A percentile compares a stretch with the other conserved stretches of the same genome.
Conservation (phyloP, 495 filamentous ascomycete species). For the Tuber borchii region DNA sequence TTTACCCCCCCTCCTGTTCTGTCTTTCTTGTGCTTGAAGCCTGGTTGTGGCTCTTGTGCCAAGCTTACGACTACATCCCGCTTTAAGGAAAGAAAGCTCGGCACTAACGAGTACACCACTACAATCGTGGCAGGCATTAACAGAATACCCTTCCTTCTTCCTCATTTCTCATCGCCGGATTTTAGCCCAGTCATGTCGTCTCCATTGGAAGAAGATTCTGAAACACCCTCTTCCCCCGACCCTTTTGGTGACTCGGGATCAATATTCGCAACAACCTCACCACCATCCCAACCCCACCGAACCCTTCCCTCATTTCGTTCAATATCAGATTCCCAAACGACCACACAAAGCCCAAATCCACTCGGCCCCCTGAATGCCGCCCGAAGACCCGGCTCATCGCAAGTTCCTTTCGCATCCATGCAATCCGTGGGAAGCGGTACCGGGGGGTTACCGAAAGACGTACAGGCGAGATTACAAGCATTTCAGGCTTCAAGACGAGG, state of each 20-base stretch:
- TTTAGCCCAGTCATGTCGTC: conserved; percentile 26
- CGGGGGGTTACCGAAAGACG: conserved; percentile 61
- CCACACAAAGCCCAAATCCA: conserved; percentile 67
- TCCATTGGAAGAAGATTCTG: conserved; percentile 26
- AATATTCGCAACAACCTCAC: conserved; percentile 16
- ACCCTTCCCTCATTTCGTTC: conserved; percentile 51
- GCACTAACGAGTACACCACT: conserved; percentile 24
- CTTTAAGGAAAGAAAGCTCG: not conserved
- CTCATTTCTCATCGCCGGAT: conserved; percentile 19
- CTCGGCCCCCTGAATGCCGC: conserved; percentile 76
- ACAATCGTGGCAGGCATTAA: conserved; percentile 29
- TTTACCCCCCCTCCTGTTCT: not conserved
- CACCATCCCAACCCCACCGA: conserved; percentile 12
- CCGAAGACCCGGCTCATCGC: conserved; percentile 53
- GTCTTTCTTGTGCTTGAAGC: not conserved
- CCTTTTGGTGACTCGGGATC: conserved; percentile 20
- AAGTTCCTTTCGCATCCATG: conserved; percentile 53
- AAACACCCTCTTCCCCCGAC: conserved; percentile 26
- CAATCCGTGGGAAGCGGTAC: conserved; percentile 42
- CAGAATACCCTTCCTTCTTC: conserved; percentile 20
- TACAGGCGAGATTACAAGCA: conserved; percentile 73
- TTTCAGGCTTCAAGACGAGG: conserved; percentile 61
- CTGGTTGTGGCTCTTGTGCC: not conserved
- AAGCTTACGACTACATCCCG: not conserved
- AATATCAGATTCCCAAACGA: conserved; percentile 51